phyloP scores from a whole-genome alignment of 2,329 filamentous ascomycete species.

The Nakataea oryzae region DNA sequence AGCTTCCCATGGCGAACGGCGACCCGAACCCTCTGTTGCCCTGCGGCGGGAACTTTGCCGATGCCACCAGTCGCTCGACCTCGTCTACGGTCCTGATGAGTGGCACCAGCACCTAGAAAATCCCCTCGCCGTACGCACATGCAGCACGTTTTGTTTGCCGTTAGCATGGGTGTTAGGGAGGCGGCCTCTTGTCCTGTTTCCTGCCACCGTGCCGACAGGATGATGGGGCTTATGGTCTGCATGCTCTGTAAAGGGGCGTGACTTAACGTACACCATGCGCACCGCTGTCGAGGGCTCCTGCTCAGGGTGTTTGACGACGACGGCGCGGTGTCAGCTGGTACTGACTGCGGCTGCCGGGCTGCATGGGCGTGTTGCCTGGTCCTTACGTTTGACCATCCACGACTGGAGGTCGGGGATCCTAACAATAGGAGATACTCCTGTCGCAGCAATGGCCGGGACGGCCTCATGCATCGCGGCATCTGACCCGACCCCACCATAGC shows the following conservation, averaged over 20 bases:
- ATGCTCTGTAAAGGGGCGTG: too few species aligned
- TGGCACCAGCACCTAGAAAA: slow-evolving; percentile 35
- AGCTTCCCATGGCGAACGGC: slow-evolving; percentile 40
- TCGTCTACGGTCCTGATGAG: slow-evolving; percentile 43
- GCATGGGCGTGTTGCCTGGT: too few species aligned
- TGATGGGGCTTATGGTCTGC: too few species aligned
- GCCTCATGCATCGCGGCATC: slow-evolving; percentile 48
- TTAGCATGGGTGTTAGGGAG: too few species aligned
- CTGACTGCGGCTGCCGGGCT: too few species aligned
- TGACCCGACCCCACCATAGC: slow-evolving; percentile 10
- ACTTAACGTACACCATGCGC: slow-evolving; percentile 39
- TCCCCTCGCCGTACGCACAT: background rate
- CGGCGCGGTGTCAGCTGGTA: background rate
- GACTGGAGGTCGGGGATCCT: slow-evolving; percentile 46
- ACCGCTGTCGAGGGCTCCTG: slow-evolving; percentile 46
- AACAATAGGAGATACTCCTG: slow-evolving; percentile 43
- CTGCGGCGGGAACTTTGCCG: slow-evolving; percentile 45
- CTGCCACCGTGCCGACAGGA: too few species aligned
- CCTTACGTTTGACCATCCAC: slow-evolving; percentile 46
- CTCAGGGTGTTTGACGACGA: too few species aligned
- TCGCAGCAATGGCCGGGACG: slow-evolving; percentile 43
- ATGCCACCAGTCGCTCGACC: slow-evolving; percentile 35
- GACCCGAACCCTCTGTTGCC: slow-evolving; percentile 46
- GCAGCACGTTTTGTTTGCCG: background rate
- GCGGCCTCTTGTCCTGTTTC: too few species aligned